Evolutionary conservation across 345 rosid genomes (phyloP).

Genomic region (Eucalyptus decipiens): DNA sequence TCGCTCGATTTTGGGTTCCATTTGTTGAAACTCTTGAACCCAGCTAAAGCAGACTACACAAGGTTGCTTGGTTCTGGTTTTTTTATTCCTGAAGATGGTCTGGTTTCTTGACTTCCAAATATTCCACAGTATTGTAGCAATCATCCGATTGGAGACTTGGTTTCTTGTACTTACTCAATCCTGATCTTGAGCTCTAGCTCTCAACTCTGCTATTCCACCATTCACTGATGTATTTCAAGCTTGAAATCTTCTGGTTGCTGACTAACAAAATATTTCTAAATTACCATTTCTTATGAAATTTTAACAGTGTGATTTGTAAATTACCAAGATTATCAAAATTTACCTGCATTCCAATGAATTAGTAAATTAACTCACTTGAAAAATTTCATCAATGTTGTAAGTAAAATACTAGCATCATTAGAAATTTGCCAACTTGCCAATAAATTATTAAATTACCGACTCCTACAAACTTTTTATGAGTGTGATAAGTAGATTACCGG

Average conservation of each 20-base stretch:
- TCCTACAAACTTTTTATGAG: background rate
- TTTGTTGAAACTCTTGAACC: too few relatives aligned
- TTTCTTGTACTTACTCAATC: background rate
- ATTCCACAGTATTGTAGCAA: too few relatives aligned
- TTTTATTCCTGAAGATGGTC: rapidly evolving
- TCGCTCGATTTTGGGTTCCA: too few relatives aligned
- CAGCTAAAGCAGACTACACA: too few relatives aligned
- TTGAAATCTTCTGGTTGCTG: background rate
- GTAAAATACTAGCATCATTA: background rate
- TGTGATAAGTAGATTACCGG: too few relatives aligned
- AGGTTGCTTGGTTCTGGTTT: too few relatives aligned
- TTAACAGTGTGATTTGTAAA: background rate
- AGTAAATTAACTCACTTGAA: background rate
- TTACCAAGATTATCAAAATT: background rate
- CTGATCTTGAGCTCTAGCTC: background rate
- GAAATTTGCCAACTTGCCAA: background rate
- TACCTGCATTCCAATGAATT: background rate
- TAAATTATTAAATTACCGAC: background rate
- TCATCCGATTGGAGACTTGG: background rate
- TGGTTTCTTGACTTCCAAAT: too few relatives aligned
- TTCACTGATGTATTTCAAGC: background rate
- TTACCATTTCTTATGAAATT: background rate
- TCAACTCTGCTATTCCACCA: background rate
- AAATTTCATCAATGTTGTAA: rapidly evolving
- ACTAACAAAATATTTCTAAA: background rate